Evolutionary conservation across 148 eudicot genomes (phyloP).

Genomic region (Polygonum aviculare): DNA sequence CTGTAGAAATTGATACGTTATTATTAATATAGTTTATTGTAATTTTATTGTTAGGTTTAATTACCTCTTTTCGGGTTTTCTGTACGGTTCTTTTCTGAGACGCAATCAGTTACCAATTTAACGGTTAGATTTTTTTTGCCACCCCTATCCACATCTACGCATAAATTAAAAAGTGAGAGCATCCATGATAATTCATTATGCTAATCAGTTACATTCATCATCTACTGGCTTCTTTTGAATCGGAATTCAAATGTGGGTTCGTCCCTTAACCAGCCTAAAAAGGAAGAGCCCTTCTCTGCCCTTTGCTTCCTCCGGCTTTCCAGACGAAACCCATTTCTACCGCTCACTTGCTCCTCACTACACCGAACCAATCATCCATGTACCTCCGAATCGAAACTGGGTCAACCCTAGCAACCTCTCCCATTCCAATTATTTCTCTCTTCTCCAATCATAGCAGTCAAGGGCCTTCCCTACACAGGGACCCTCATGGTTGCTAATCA

Average conservation of each 20-base stretch:
- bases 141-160: too few relatives aligned
- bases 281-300: neutral
- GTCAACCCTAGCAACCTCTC: conserved; percentile 17
- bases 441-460: conserved; percentile 20
- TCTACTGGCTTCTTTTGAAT: neutral
- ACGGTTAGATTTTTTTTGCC: too few relatives aligned
- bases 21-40: too few relatives aligned
- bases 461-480: neutral
- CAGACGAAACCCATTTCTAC: neutral
- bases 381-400: neutral
- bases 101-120: too few relatives aligned
- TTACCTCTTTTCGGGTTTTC: too few relatives aligned
- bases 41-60: too few relatives aligned
- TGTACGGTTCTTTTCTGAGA: too few relatives aligned
- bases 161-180: too few relatives aligned
- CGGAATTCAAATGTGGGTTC: neutral
- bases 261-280: neutral
- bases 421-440: conserved; percentile 27
- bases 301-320: neutral
- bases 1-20: too few relatives aligned
- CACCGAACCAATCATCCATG: neutral
- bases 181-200: too few relatives aligned
- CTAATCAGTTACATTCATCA: too few relatives aligned
- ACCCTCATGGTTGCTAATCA: neutral
- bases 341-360: neutral